Percentiles rank a stretch among this genome's conserved stretches.
Conservation (phyloP, 2,329 filamentous ascomycete genomes). For the Trichoderma sp. region DNA sequence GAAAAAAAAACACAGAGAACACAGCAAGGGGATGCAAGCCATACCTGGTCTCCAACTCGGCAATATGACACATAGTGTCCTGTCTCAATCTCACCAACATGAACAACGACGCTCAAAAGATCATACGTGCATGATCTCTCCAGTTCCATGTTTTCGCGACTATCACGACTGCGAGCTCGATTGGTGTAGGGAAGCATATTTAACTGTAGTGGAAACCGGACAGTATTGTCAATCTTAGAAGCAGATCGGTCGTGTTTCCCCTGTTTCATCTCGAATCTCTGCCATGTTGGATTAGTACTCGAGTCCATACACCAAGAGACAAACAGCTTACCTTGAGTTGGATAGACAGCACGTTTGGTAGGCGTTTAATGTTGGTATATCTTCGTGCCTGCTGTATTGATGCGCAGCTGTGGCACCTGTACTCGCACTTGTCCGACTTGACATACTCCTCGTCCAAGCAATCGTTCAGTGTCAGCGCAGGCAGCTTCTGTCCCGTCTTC, state of each 20-base stretch:
- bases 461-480: conserved; percentile 60
- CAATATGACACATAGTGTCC: conserved; percentile 94
- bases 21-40: background rate
- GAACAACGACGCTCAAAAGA: conserved; percentile 85
- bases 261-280: conserved; percentile 75
- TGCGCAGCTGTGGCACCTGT: conserved; percentile 81
- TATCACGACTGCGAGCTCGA: conserved; percentile 57
- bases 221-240: conserved; percentile 84
- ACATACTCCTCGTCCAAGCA: conserved; percentile 88
- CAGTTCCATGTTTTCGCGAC: conserved; percentile 59
- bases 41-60: conserved; percentile 70
- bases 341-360: conserved; percentile 88
- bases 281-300: background rate
- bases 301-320: background rate
- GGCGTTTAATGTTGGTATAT: conserved; percentile 78
- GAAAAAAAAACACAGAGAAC: conserved; percentile 12
- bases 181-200: conserved; percentile 92
- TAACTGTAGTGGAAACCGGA: conserved; percentile 82
- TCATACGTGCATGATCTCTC: conserved; percentile 78
- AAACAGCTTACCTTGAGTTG: conserved; percentile 75
- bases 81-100: conserved; percentile 89
- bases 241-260: conserved; percentile 68
- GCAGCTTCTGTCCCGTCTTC: conserved; percentile 54
- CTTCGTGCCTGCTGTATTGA: conserved; percentile 79
- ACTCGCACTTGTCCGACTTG: conserved; percentile 83